A percentile compares a stretch with the other conserved stretches of the same genome.
phyloP scores from a whole-genome alignment of 345 rosid species.

The Moricandia arvensis region DNA sequence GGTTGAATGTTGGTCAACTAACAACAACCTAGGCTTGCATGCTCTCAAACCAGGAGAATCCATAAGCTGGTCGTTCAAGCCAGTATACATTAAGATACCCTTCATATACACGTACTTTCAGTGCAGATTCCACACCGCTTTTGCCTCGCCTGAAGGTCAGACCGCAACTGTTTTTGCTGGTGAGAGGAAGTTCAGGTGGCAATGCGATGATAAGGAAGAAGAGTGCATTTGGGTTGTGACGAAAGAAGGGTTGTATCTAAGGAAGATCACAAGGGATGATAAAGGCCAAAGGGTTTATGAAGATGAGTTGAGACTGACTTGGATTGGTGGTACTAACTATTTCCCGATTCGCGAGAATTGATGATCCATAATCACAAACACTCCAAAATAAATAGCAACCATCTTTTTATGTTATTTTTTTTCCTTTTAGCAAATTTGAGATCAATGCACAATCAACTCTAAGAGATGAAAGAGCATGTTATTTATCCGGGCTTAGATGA shows the following conservation, averaged over 20 bases:
- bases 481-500: background rate
- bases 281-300: constrained; percentile 10
- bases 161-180: constrained; percentile 31
- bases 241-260: constrained; percentile 22
- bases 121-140: constrained; percentile 27
- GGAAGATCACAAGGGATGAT: constrained; percentile 26
- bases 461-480: constrained; percentile 5
- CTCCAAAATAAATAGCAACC: background rate
- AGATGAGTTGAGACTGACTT: constrained; percentile 13
- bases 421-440: background rate
- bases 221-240: constrained; percentile 39
- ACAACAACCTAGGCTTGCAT: constrained; percentile 13
- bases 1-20: constrained; percentile 26
- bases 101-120: constrained; percentile 34
- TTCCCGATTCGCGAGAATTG: constrained; percentile 5
- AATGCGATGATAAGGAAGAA: constrained; percentile 32
- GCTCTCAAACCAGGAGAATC: constrained; percentile 13
- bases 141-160: constrained; percentile 30
- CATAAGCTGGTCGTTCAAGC: constrained; percentile 38
- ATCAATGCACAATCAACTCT: constrained; percentile 14
- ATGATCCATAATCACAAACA: background rate
- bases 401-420: background rate
- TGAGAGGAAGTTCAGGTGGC: constrained; percentile 28
- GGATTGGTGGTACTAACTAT: constrained; percentile 38
- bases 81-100: constrained; percentile 32